Percentiles rank a stretch among this genome's conserved stretches.
These are phyloP conservation scores for Aspergillus mulundensis DNA, from an alignment of 495 filamentous ascomycete species.

Conservation along the genomic window DNA sequence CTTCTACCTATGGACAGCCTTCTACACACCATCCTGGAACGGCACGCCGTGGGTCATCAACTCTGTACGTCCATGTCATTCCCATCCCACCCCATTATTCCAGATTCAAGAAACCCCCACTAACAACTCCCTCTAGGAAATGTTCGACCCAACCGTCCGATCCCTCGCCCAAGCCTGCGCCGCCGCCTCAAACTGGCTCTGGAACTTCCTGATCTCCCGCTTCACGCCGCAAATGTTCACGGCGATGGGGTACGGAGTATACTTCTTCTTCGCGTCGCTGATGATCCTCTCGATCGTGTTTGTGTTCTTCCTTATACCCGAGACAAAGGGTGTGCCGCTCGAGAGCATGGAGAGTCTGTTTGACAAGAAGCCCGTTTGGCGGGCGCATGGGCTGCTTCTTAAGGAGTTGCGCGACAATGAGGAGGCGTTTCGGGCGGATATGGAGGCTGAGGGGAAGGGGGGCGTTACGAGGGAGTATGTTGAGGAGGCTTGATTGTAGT, in stretches of 20 bases:
- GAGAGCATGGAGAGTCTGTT: conserved; percentile 57
- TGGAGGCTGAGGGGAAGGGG: conserved; percentile 31
- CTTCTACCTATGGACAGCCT: conserved; percentile 76
- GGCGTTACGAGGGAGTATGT: conserved; percentile 12
- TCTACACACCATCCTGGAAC: conserved; percentile 75
- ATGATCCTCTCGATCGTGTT: conserved; percentile 66
- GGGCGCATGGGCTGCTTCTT: conserved; percentile 50
- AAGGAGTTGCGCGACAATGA: conserved; percentile 46
- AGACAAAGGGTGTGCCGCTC: conserved; percentile 57
- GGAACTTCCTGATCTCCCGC: conserved; percentile 69
- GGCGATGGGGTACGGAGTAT: conserved; percentile 66
- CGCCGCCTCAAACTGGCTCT: conserved; percentile 69
- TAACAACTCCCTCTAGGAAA: conserved; percentile 36
- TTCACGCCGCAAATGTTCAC: conserved; percentile 76
- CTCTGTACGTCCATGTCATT: conserved; percentile 43
- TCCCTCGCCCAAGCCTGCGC: conserved; percentile 66
- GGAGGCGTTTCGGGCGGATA: conserved; percentile 49
- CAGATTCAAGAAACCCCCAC: not conserved
- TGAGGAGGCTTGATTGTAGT: conserved; percentile 13
- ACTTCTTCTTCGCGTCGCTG: conserved; percentile 73
- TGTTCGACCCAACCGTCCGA: conserved; percentile 59
- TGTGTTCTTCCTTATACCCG: conserved; percentile 63
- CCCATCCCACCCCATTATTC: no score
- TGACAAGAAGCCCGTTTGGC: conserved; percentile 50
- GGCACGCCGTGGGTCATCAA: conserved; percentile 66